Conservation (phyloP, 352 stramenopile species). For the Hyaloperonospora arabidopsidis region DNA sequence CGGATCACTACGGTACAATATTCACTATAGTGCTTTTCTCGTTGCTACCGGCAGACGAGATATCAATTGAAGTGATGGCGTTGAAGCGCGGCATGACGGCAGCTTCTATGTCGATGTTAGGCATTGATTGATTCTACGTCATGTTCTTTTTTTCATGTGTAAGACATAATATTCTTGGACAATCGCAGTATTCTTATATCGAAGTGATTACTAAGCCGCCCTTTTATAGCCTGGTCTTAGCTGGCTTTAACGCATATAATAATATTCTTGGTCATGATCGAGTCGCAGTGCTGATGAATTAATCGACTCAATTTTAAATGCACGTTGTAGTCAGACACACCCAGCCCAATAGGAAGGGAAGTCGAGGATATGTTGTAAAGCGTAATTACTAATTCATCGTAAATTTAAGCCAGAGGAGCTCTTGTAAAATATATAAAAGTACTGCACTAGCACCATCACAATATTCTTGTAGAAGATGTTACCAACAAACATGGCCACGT, state of each 20-base stretch:
- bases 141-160: slow-evolving; percentile 24
- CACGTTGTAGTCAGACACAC: slow-evolving; percentile 77
- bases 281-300: no score
- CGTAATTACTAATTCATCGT: slow-evolving; percentile 68
- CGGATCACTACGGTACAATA: background rate
- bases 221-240: no score
- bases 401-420: slow-evolving; percentile 87
- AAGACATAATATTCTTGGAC: slow-evolving; percentile 72
- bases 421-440: slow-evolving; percentile 89
- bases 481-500: slow-evolving; percentile 88
- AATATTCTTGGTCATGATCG: no score
- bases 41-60: slow-evolving; percentile 25
- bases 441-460: slow-evolving; percentile 82
- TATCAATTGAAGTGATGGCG: slow-evolving; percentile 36
- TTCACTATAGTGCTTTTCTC: slow-evolving; percentile 13
- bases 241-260: no score
- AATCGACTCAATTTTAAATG: slow-evolving; percentile 43
- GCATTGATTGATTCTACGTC: slow-evolving; percentile 16
- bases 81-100: slow-evolving; percentile 32
- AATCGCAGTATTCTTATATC: no score
- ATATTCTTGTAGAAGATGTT: slow-evolving; percentile 99
- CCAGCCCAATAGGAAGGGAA: slow-evolving; percentile 81
- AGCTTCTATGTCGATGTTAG: slow-evolving; percentile 48
- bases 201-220: no score
- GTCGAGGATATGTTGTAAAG: slow-evolving; percentile 93